phyloP scores from a whole-genome alignment of 2,329 filamentous ascomycete species.

The Nannizziopsis barbatae region DNA sequence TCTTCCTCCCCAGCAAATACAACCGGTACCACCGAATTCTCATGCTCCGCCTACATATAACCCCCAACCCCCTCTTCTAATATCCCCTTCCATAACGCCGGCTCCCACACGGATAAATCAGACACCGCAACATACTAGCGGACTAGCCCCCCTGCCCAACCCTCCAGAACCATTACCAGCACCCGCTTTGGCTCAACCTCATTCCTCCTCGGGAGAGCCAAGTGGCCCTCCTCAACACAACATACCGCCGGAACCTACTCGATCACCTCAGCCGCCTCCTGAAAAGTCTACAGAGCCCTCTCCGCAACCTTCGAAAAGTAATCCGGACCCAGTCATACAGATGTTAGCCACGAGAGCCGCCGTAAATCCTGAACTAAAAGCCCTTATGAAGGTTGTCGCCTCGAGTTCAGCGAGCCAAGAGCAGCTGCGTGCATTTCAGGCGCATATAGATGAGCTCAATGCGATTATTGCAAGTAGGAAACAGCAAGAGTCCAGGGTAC shows the following conservation, averaged over 20 bases:
- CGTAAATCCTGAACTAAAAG: slow-evolving; percentile 39
- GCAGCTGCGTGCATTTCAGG: slow-evolving; percentile 40
- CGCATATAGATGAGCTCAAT: slow-evolving; percentile 42
- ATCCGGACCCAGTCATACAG: slow-evolving; percentile 42
- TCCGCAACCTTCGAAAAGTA: slow-evolving; percentile 31
- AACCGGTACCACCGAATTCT: slow-evolving; percentile 18
- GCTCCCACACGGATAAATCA: neutral
- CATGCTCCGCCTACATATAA: slow-evolving; percentile 19
- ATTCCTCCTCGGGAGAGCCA: too few species aligned
- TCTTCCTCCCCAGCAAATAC: slow-evolving; percentile 19
- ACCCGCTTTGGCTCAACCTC: neutral
- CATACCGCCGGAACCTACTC: slow-evolving; percentile 9
- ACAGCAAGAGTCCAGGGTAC: slow-evolving; percentile 28
- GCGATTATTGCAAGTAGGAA: slow-evolving; percentile 38
- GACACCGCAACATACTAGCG: neutral
- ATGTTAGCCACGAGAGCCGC: slow-evolving; percentile 43
- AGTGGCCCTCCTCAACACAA: slow-evolving; percentile 4
- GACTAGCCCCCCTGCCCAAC: neutral
- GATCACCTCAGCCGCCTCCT: slow-evolving; percentile 11
- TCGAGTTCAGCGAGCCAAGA: slow-evolving; percentile 40
- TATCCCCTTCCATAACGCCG: neutral
- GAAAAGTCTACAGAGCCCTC: slow-evolving; percentile 18
- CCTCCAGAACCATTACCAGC: slow-evolving; percentile 2
- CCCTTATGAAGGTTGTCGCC: slow-evolving; percentile 42
- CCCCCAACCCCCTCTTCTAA: slow-evolving; percentile 10